A percentile compares a stretch with the other conserved stretches of the same genome.
Conservation (phyloP, 495 filamentous ascomycete species). For the Xylaria palmicola region DNA sequence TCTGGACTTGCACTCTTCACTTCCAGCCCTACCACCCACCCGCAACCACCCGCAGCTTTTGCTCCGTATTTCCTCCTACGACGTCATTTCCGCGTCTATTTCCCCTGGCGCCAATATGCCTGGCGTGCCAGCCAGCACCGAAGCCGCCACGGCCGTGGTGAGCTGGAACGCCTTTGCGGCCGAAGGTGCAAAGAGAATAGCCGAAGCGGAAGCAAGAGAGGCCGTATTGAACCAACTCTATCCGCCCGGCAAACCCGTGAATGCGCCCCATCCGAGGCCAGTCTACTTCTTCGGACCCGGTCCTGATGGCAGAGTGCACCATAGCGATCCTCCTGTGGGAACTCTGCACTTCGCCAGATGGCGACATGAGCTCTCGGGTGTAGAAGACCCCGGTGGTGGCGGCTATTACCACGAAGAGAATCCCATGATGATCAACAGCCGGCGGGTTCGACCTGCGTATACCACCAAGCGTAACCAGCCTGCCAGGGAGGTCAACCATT, state of each 20-base stretch:
- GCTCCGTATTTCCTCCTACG: neutral
- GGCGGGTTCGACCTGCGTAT: neutral
- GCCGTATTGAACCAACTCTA: neutral
- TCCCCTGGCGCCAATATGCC: neutral
- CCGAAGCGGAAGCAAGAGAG: neutral
- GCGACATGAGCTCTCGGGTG: neutral
- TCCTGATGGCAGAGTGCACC: neutral
- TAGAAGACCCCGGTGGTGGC: neutral
- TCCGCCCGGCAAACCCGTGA: neutral
- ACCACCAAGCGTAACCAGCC: neutral
- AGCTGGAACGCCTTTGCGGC: constrained; percentile 2
- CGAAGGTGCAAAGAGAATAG: neutral
- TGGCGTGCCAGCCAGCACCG: neutral
- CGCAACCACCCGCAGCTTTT: too few species aligned
- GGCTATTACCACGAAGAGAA: neutral
- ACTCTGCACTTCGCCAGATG: constrained; percentile 11
- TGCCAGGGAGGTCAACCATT: constrained; percentile 5
- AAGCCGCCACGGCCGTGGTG: neutral
- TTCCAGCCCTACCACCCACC: too few species aligned
- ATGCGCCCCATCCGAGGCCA: neutral
- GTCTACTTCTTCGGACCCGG: constrained; percentile 12
- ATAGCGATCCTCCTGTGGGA: neutral
- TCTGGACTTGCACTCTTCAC: too few species aligned
- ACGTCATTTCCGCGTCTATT: neutral
- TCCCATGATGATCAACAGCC: neutral